A percentile compares a stretch with the other conserved stretches of the same genome.
These are phyloP conservation scores for Vigna mungo DNA, from an alignment of 306 rosid species.

Conservation along the genomic window DNA sequence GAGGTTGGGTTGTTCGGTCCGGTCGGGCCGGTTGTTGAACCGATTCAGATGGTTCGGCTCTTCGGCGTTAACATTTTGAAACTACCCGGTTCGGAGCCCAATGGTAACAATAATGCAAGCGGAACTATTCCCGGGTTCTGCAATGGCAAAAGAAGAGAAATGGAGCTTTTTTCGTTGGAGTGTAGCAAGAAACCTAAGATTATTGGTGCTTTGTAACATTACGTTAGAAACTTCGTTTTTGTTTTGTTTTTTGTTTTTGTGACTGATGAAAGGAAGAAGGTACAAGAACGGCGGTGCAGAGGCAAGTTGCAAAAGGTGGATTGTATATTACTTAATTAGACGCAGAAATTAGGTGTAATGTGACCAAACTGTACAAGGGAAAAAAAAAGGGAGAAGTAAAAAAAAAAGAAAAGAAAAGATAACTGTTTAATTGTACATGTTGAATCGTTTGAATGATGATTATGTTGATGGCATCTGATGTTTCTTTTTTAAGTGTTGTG, in stretches of 20 bases:
- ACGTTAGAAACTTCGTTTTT: not conserved
- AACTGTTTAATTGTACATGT: constrained; percentile 50
- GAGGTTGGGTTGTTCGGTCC: constrained; percentile 37
- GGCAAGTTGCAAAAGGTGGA: constrained; percentile 56
- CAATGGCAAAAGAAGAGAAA: constrained; percentile 76
- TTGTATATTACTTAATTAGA: constrained; percentile 65
- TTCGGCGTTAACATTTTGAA: constrained; percentile 94
- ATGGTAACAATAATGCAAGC: constrained; percentile 20
- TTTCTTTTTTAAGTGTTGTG: not conserved
- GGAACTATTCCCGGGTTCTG: constrained; percentile 48
- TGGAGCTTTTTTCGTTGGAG: constrained; percentile 69
- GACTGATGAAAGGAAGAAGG: constrained; percentile 35
- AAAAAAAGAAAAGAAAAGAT: constrained; percentile 7
- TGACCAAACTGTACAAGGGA: constrained; percentile 36
- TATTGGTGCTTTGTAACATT: constrained; percentile 84
- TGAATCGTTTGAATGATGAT: not conserved
- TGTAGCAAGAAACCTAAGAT: constrained; percentile 85
- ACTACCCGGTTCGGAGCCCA: constrained; percentile 50
- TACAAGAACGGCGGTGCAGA: constrained; percentile 36
- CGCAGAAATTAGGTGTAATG: constrained; percentile 57
- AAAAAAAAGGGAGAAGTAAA: constrained; percentile 7
- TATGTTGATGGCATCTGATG: not conserved
- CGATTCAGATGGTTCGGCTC: constrained; percentile 79
- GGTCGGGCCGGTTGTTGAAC: constrained; percentile 58
- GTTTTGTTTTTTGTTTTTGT: constrained; percentile 43